Evolutionary conservation across 306 rosid genomes (phyloP), one percentile per base, ranked within the genome.

Genomic region (Oemleria cerasiformis): DNA sequence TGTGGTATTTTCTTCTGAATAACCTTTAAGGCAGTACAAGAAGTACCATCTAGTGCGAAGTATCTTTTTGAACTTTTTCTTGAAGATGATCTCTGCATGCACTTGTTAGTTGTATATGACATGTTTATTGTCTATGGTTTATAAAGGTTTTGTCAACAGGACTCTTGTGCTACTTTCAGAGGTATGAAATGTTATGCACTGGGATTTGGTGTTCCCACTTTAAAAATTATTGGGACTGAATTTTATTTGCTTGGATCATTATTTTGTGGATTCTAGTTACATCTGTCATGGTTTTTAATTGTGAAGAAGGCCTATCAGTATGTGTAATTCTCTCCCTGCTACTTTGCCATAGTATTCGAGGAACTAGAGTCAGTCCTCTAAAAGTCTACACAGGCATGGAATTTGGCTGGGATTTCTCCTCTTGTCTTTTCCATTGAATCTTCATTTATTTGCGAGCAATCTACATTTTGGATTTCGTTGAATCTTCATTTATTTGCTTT

Each of bases 81-180:
- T 59, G 8, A 7, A 59, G 1, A 47, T 13, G 14, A 38, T 48
- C 34, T 65, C 17, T 72, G 66, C 49, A 41, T 39, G 30, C 16
- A 30, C 50, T 66, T 38, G 14, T 66, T 38, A n/a, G 39, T 19
- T 78, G 57, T 45, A 49, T 66, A 59, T 67, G 78, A 60, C 59
- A 58, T 30, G n/a, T 73, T 67, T 65, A 74, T 55, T 67, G 58
- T 78, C 73, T 64, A 74, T 67, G 70, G 73, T 21, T 71, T 68
- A 9, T 50, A 51, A 68, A 60, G 63, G 65, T 57, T 51, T 66
- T 41, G 40, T 63, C 67, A 19, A 30, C 82, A 67, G 66, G 78
- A 60, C 20, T 41, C 14, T 72, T 63, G 49, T 67, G 78, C 78
- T 71, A 57, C 45, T 42, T 57, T 71, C 60, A 43, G 77, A 72